Evolutionary conservation across 208 protist genomes (phyloP).

Genomic region (Chromosphaera perkinsii): DNA sequence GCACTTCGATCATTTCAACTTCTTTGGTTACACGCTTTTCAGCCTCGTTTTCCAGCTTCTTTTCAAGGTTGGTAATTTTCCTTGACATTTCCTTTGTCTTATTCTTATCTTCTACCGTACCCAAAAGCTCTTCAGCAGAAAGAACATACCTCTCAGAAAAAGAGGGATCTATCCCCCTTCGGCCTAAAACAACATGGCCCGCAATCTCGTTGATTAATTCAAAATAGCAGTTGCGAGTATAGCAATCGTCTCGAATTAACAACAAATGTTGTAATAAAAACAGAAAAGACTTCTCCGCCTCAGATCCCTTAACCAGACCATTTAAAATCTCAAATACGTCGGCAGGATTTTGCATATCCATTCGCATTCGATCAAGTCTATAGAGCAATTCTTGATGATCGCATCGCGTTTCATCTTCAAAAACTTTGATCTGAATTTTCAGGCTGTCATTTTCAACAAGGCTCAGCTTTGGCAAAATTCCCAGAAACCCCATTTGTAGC

Average conservation of each 20-base stretch:
- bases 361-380: not conserved
- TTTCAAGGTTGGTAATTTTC: not conserved
- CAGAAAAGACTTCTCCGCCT: conserved; percentile 3
- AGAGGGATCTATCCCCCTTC: conserved; percentile 3
- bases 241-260: conserved; percentile 4
- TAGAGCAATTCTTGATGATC: not conserved
- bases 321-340: not conserved
- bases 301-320: not conserved
- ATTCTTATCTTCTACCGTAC: not conserved
- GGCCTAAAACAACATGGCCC: conserved; percentile 2
- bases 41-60: not conserved
- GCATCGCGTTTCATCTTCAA: not conserved
- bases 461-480: not conserved
- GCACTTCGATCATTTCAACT: not conserved
- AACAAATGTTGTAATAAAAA: conserved; percentile 13
- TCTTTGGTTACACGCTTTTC: conserved; percentile 4
- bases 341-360: not conserved
- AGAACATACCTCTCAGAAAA: not conserved
- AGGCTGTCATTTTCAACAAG: not conserved
- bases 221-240: conserved; percentile 6
- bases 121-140: not conserved
- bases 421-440: conserved; percentile 10
- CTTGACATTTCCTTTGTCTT: not conserved
- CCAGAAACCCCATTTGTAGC: not conserved
- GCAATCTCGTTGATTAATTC: conserved; percentile 8